Evolutionary conservation across 2,329 filamentous ascomycete species (phyloP), one percentile per base, ranked within the genome.

Genomic region (Aspergillus vadensis): DNA sequence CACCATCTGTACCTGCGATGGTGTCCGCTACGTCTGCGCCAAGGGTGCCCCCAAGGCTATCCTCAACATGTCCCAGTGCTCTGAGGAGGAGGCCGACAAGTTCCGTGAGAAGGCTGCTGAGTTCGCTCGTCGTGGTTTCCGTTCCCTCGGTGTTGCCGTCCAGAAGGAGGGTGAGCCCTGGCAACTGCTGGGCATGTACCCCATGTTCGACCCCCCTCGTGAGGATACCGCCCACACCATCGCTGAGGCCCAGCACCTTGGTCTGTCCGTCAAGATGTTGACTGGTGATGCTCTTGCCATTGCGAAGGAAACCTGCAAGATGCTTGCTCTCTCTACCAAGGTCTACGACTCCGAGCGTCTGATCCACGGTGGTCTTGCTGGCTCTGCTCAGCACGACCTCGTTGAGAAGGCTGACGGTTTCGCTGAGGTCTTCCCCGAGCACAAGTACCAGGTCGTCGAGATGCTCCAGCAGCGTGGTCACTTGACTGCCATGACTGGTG

Each of bases 231-330:
- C 89, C 66, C 88, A 91, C 80, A 91, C 89, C 67, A 91, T 91
- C 72, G 81, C 89, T 71, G 88, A 91, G 80, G 88, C 89, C 65
- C 87, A 90, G 77, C 85, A 88, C 75, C 87, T 91, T 60, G 89
- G 89, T 82, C 88, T 91, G 36, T 86, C 85, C 66, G 89, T 91
- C 69, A 91, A 91, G 86, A 91, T 91, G 89, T 81, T 91, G 77
- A 91, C 89, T 80, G 89, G 89, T 85, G 89, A 91, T 74, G 89
- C 89, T 66, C 89, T 91, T 69, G 88, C 89, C 70, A 91, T 91
- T 67, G 89, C 89, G 61, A 91, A 91, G 82, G 89, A 91, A 80
- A 91, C 89, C 68, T 91, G 89, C 85, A 90, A 91, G 82, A 91
- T 91, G 87, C 83, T 91, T 75, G 88, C 88, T 67, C 86, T 91